Conservation (phyloP, 1,284 basidiomycete genomes). For the Austropuccinia psidii region DNA sequence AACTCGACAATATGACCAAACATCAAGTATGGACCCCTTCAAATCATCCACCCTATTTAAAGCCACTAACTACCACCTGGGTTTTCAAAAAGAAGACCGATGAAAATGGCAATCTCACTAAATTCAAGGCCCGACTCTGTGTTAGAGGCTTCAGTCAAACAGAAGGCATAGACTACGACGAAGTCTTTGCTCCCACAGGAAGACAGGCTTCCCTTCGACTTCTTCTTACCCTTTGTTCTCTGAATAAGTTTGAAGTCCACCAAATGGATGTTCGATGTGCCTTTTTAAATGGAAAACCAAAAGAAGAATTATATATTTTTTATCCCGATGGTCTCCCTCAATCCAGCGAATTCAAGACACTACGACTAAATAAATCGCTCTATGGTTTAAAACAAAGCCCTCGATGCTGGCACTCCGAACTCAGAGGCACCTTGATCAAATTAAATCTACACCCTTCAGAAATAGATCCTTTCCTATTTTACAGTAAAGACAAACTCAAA, state of each 20-base stretch:
- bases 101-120: conserved; percentile 44
- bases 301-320: conserved; percentile 50
- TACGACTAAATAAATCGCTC: neutral
- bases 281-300: conserved; percentile 51
- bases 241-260: conserved; percentile 46
- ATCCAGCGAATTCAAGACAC: neutral
- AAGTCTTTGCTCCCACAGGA: conserved; percentile 51
- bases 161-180: conserved; percentile 50
- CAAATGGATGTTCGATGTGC: conserved; percentile 51
- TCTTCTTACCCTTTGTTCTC: conserved; percentile 49
- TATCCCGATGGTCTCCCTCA: conserved; percentile 43
- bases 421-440: neutral
- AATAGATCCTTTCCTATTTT: neutral
- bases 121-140: conserved; percentile 50
- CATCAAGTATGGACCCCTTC: neutral
- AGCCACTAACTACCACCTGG: conserved; percentile 44
- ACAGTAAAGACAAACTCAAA: neutral
- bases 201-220: conserved; percentile 47
- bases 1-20: neutral
- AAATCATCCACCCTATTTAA: conserved; percentile 39
- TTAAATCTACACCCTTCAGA: neutral
- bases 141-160: conserved; percentile 52
- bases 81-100: conserved; percentile 49
- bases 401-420: neutral
- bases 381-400: neutral